Evolutionary conservation across 257 asterid species (phyloP).

Genomic region (Eucommia ulmoides): DNA sequence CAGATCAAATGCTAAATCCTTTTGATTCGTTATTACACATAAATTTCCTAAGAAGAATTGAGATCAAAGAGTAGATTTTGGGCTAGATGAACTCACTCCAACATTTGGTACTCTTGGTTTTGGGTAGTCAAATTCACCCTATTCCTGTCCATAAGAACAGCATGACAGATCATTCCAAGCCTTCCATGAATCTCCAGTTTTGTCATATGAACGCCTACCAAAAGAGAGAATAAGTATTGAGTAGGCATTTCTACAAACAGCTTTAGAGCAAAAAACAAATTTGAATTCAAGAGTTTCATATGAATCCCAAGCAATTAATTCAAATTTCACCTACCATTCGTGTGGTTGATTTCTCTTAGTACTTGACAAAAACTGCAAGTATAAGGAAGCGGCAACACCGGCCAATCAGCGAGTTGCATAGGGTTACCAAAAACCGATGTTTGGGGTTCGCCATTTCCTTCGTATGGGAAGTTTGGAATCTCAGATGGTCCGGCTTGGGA

Average conservation of each 20-base stretch:
- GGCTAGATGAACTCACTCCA: slow-evolving; percentile 36
- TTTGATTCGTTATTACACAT: background rate
- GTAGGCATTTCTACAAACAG: background rate
- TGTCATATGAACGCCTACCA: slow-evolving; percentile 25
- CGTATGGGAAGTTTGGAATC: background rate
- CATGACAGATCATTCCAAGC: slow-evolving; percentile 50
- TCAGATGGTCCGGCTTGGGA: slow-evolving; percentile 12
- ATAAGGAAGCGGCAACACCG: slow-evolving; percentile 27
- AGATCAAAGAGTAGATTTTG: background rate
- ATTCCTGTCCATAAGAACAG: slow-evolving; percentile 26
- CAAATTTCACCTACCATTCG: slow-evolving; percentile 31
- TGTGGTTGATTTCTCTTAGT: slow-evolving; percentile 44
- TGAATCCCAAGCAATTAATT: background rate
- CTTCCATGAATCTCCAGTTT: slow-evolving; percentile 61
- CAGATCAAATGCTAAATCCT: background rate
- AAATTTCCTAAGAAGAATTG: background rate
- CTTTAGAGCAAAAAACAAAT: background rate
- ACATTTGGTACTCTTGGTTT: slow-evolving; percentile 29
- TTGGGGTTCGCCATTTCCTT: background rate
- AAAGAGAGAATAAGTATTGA: background rate
- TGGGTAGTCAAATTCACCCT: slow-evolving; percentile 15
- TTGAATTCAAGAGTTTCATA: background rate
- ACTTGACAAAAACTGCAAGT: slow-evolving; percentile 42
- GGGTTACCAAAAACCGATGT: slow-evolving; percentile 25
- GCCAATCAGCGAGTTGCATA: slow-evolving; percentile 25